A percentile compares a stretch with the other conserved stretches of the same genome.
These are phyloP conservation scores for Salix caprea DNA, from an alignment of 345 rosid genomes.

Conservation along the genomic window DNA sequence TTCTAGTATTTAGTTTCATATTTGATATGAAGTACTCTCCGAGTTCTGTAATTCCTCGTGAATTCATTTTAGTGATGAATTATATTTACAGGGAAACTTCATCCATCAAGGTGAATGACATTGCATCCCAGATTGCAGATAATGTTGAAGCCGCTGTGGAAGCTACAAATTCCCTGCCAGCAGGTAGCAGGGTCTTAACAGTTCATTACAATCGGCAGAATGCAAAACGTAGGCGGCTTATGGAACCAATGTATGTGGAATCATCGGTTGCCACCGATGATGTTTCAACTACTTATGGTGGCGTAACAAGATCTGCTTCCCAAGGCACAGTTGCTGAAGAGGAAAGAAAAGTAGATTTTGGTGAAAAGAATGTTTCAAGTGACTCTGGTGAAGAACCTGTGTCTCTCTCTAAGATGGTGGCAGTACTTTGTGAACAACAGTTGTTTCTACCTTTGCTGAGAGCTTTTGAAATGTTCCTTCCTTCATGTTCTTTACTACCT, in stretches of 20 bases:
- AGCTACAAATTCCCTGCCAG: constrained; percentile 65
- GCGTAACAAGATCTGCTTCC: constrained; percentile 26
- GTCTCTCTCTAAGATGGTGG: constrained; percentile 86
- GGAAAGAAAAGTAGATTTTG: constrained; percentile 38
- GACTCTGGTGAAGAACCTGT: constrained; percentile 59
- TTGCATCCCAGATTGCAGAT: constrained; percentile 80
- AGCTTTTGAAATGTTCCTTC: constrained; percentile 97
- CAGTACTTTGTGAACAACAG: constrained; percentile 86
- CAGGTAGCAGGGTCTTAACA: constrained; percentile 46
- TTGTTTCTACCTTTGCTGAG: constrained; percentile 88
- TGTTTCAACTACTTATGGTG: constrained; percentile 28
- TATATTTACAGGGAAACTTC: constrained; percentile 77
- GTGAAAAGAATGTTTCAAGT: constrained; percentile 37
- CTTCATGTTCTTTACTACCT: constrained; percentile 84
- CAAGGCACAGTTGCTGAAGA: constrained; percentile 40
- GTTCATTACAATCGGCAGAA: constrained; percentile 81
- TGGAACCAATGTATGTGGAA: constrained; percentile 47
- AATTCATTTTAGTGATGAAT: neutral
- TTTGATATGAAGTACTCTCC: neutral
- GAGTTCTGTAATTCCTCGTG: neutral
- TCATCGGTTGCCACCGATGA: constrained; percentile 33
- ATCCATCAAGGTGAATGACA: constrained; percentile 87
- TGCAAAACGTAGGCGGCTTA: constrained; percentile 82
- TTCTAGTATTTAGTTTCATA: neutral
- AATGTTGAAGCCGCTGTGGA: constrained; percentile 80